Conservation (phyloP, 2,329 filamentous ascomycete genomes). For the Elsinoe arachidis region DNA sequence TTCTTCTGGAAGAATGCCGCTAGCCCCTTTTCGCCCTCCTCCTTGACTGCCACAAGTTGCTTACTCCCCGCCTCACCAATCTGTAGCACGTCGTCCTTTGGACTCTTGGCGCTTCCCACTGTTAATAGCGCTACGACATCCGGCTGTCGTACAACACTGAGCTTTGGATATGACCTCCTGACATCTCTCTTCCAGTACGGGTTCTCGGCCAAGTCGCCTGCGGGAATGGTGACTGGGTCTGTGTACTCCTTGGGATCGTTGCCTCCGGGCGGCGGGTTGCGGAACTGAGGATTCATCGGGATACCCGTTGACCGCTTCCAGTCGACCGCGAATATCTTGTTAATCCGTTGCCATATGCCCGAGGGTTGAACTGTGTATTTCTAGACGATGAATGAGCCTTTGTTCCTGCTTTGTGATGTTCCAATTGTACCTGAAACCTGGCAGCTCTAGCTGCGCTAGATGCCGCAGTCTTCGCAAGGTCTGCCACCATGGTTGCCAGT, state of each 20-base stretch:
- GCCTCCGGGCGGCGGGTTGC: slow-evolving; percentile 71
- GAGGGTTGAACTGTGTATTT: slow-evolving; percentile 93
- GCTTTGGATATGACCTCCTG: slow-evolving; percentile 71
- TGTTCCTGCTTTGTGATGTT: neutral
- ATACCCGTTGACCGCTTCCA: slow-evolving; percentile 83
- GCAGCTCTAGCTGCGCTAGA: slow-evolving; percentile 18
- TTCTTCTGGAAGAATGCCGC: slow-evolving; percentile 65
- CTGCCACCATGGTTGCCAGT: slow-evolving; percentile 15
- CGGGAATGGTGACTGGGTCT: slow-evolving; percentile 76
- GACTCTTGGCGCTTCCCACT: slow-evolving; percentile 70
- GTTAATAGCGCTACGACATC: slow-evolving; percentile 78
- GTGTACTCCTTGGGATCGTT: slow-evolving; percentile 64
- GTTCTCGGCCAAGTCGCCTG: slow-evolving; percentile 81
- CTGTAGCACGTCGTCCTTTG: slow-evolving; percentile 68
- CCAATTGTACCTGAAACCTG: slow-evolving; percentile 16
- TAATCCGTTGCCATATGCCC: slow-evolving; percentile 80
- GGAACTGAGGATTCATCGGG: slow-evolving; percentile 86
- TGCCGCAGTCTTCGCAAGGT: slow-evolving; percentile 16
- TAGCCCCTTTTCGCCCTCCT: slow-evolving; percentile 65
- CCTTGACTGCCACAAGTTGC: slow-evolving; percentile 66
- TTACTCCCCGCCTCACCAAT: slow-evolving; percentile 65
- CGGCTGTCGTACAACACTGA: slow-evolving; percentile 71
- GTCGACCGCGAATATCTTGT: slow-evolving; percentile 70
- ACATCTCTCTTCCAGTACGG: slow-evolving; percentile 93
- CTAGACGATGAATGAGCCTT: slow-evolving; percentile 39